phyloP scores from a whole-genome alignment of 2,329 filamentous ascomycete species.

The Ceratocystis harringtonii region DNA sequence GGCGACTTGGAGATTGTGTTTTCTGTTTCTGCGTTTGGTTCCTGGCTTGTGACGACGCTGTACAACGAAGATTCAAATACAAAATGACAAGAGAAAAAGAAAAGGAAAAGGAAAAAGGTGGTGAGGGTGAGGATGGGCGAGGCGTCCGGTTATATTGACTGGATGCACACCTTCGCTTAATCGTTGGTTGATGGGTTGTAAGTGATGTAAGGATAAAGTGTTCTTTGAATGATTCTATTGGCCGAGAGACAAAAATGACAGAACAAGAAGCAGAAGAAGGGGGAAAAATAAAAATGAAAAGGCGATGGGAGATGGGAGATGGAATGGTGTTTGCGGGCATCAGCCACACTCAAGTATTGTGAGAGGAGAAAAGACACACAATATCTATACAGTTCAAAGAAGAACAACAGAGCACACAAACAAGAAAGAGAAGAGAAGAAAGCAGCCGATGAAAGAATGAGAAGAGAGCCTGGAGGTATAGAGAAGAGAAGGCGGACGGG shows the following conservation, averaged over 20 bases:
- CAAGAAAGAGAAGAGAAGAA: neutral
- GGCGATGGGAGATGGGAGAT: neutral
- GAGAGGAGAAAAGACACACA: neutral
- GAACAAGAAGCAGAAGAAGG: neutral
- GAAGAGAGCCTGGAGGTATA: neutral
- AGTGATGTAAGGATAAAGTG: neutral
- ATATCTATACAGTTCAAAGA: neutral
- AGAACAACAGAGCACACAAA: neutral
- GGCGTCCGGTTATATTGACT: constrained; percentile 12
- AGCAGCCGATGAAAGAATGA: neutral
- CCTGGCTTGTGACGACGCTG: constrained; percentile 5
- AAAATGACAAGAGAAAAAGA: neutral
- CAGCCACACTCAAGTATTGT: neutral
- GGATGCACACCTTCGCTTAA: neutral
- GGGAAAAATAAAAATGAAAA: neutral
- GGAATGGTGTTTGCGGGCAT: neutral
- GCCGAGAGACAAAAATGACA: neutral
- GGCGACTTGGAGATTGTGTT: constrained; percentile 11
- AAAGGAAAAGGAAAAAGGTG: neutral
- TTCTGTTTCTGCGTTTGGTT: neutral
- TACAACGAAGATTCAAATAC: neutral
- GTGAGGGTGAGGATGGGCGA: constrained; percentile 1
- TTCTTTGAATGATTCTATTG: constrained; percentile 3
- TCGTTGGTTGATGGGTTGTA: neutral
- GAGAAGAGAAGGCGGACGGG: neutral